Evolutionary conservation across 2,329 filamentous ascomycete genomes (phyloP), one percentile per base, ranked within the genome.

Genomic region (Thelonectria blattea): DNA sequence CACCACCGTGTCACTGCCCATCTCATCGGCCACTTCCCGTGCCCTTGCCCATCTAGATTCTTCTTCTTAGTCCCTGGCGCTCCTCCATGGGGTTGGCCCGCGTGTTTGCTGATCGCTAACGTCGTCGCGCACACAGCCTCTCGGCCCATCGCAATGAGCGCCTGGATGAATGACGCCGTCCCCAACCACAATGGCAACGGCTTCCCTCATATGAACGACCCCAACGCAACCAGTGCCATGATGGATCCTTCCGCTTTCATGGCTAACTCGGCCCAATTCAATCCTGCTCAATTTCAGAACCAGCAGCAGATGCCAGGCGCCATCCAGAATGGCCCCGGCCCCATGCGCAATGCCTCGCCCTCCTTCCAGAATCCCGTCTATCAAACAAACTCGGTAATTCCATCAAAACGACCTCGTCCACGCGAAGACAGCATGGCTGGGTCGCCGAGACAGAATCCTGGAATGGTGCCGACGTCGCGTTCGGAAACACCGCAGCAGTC

Each of bases 401-500:
- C 94, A 60, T 94, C 93, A 20, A 99, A 98, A 79, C 88, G 95
- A 71, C 86, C 91, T 55, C 86, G 91, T 48, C 90, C 91, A 53
- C 83, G 87, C 73, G 92, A 96, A 78, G 93, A 97, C 76, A 93
- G 89, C 72, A 84, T 95, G 72, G 89, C 88, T 67, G 89, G 91
- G 74, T 96, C 93, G 32, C 93, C 94, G 54, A 85, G 89, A 71
- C 91, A 89, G 73, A 88, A 89, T 57, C 85, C 89, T 5, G 87
- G 86, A 65, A 91, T 91, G 78, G 78, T 92, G 30, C 90, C 91
- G 50, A 88, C 87, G 22, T 96, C 94, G 78, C 91, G 94, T 77
- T 94, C 94, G 69, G 93, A 97, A 74, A 98, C 94, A 30, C 94
- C 94, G 34, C 91, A 92, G 73, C 85, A 88, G 64, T 84, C 85